phyloP scores from a whole-genome alignment of 306 rosid genomes.

The Lithocarpus polystachyus region DNA sequence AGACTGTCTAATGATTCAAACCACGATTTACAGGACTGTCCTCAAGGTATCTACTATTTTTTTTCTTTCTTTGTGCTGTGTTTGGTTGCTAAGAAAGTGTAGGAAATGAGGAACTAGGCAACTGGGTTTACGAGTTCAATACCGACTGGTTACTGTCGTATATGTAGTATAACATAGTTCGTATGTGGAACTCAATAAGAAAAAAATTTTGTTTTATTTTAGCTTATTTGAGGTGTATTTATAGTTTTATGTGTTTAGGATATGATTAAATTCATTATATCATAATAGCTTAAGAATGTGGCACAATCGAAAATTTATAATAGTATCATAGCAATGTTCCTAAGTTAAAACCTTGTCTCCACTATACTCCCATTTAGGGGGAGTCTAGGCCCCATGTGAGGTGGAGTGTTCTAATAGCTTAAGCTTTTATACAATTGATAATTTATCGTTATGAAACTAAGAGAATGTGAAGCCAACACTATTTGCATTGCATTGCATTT shows the following conservation, averaged over 20 bases:
- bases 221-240: background rate
- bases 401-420: too few species aligned
- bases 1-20: slow-evolving; percentile 33
- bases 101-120: background rate
- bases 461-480: background rate
- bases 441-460: background rate
- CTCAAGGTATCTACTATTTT: slow-evolving; percentile 22
- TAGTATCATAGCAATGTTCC: too few species aligned
- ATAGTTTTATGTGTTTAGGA: background rate
- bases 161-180: background rate
- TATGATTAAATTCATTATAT: too few species aligned
- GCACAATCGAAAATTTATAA: too few species aligned
- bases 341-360: too few species aligned
- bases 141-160: background rate
- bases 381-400: too few species aligned
- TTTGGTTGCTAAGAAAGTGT: slow-evolving; percentile 14
- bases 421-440: too few species aligned
- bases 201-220: background rate
- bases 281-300: too few species aligned
- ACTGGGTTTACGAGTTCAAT: background rate
- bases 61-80: background rate
- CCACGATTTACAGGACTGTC: slow-evolving; percentile 10
- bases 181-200: background rate
- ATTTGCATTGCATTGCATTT: background rate
- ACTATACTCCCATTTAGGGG: too few species aligned